phyloP scores from a whole-genome alignment of 768 basidiomycete genomes.

The Mycena indigotica region DNA sequence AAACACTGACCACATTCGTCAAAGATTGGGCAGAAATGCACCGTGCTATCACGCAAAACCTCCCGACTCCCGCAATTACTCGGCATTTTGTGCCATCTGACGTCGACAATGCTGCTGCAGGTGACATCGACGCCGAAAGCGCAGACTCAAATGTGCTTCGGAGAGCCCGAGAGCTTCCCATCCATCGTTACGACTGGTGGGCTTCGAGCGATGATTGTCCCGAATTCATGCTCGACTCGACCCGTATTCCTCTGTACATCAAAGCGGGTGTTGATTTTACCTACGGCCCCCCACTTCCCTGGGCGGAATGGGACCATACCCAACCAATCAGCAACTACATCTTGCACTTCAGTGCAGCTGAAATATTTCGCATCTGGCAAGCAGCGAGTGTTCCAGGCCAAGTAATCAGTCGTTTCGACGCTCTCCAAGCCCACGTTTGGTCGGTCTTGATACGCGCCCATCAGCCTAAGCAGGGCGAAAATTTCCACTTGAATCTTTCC shows the following conservation, averaged over 20 bases:
- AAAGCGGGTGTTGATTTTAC: conserved; percentile 3
- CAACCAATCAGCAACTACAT: conserved; percentile 29
- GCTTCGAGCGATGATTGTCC: conserved; percentile 27
- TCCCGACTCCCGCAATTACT: conserved; percentile 14
- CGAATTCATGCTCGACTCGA: conserved; percentile 17
- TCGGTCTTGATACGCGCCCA: conserved; percentile 34
- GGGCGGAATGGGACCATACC: conserved; percentile 31
- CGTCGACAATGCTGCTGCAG: conserved; percentile 32
- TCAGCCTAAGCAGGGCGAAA: conserved; percentile 21
- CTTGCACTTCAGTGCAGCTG: conserved; percentile 28
- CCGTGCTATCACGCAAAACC: conserved; percentile 20
- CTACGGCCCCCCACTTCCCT: conserved; percentile 29
- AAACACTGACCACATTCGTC: conserved; percentile 34
- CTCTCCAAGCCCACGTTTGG: conserved; percentile 41
- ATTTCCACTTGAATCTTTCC: conserved; percentile 30
- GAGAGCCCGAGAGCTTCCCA: conserved; percentile 25
- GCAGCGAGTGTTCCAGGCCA: conserved; percentile 22
- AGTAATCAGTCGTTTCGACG: conserved; percentile 36
- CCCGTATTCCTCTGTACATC: conserved; percentile 23
- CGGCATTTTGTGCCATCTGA: conserved; percentile 34
- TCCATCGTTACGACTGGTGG: conserved; percentile 36
- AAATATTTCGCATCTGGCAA: conserved; percentile 36
- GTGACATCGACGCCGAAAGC: conserved; percentile 30
- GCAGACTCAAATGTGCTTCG: conserved; percentile 28
- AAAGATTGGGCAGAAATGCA: conserved; percentile 37